These are phyloP conservation scores for Candida anglica DNA, from an alignment of 805 yeast genomes.

Conservation along the genomic window DNA sequence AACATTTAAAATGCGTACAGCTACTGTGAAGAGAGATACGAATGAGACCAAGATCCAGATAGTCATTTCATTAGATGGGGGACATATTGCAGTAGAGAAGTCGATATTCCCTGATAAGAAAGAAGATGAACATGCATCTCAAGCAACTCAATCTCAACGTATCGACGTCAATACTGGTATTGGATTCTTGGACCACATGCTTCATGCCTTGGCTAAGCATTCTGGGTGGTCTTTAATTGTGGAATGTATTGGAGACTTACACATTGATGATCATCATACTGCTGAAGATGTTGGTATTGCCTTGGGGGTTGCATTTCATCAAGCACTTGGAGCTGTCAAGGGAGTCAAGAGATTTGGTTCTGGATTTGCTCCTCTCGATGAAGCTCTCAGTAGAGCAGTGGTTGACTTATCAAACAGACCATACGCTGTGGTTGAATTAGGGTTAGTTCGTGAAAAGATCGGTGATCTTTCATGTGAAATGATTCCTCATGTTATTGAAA, in stretches of 20 bases:
- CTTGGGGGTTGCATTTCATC: conserved; percentile 81
- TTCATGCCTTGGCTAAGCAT: conserved; percentile 95
- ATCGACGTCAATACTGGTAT: conserved; percentile 86
- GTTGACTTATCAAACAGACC: conserved; percentile 94
- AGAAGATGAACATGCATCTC: conserved; percentile 54
- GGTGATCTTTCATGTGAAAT: conserved; percentile 92
- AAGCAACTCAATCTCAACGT: conserved; percentile 63
- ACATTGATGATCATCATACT: conserved; percentile 96
- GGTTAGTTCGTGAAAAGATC: conserved; percentile 85
- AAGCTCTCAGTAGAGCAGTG: conserved; percentile 94
- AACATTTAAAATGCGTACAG: conserved; percentile 18
- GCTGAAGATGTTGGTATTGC: conserved; percentile 96
- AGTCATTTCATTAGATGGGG: conserved; percentile 82
- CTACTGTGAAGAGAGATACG: conserved; percentile 64
- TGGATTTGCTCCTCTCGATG: conserved; percentile 95
- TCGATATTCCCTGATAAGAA: conserved; percentile 45
- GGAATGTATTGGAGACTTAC: conserved; percentile 90
- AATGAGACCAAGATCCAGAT: conserved; percentile 94
- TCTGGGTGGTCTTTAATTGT: conserved; percentile 91
- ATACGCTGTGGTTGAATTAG: conserved; percentile 83
- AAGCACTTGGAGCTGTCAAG: conserved; percentile 82
- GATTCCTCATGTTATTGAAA: conserved; percentile 96
- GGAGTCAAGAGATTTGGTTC: conserved; percentile 92
- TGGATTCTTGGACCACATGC: conserved; percentile 96
- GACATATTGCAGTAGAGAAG: conserved; percentile 58